These are phyloP conservation scores for Nitzschia sp. DNA, from an alignment of 108 stramenopile species.

Conservation along the genomic window DNA sequence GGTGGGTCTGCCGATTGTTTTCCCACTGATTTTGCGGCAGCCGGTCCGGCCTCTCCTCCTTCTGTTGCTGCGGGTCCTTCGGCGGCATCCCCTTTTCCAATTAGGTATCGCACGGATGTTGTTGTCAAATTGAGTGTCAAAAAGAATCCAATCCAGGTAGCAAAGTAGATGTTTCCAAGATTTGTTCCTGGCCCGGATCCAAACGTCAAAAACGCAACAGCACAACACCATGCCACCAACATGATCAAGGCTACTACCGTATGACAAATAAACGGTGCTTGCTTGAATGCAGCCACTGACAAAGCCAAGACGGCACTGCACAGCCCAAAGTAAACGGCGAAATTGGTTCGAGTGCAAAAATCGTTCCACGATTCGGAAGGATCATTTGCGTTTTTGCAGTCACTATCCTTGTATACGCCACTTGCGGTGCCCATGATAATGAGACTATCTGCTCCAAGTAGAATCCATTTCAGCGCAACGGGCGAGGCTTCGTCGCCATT, in stretches of 20 bases:
- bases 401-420: not conserved
- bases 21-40: no score
- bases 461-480: not conserved
- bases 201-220: not conserved
- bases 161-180: conserved; percentile 2
- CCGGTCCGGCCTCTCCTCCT: not conserved
- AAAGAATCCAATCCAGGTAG: conserved; percentile 8
- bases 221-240: not conserved
- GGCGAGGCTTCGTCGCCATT: conserved; percentile 1
- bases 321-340: not conserved
- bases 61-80: no score
- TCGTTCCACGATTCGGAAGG: not conserved
- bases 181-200: not conserved
- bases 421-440: not conserved
- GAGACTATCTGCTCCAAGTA: not conserved
- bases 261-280: not conserved
- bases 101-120: not conserved
- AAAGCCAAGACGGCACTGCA: not conserved
- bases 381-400: not conserved
- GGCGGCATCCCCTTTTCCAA: not conserved
- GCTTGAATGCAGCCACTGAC: not conserved
- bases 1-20: no score
- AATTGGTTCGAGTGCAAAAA: not conserved
- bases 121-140: not conserved
- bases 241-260: not conserved